Evolutionary conservation across 2,329 filamentous ascomycete species (phyloP).

Genomic region (Ophiognomonia clavigignenti-juglandacearum): DNA sequence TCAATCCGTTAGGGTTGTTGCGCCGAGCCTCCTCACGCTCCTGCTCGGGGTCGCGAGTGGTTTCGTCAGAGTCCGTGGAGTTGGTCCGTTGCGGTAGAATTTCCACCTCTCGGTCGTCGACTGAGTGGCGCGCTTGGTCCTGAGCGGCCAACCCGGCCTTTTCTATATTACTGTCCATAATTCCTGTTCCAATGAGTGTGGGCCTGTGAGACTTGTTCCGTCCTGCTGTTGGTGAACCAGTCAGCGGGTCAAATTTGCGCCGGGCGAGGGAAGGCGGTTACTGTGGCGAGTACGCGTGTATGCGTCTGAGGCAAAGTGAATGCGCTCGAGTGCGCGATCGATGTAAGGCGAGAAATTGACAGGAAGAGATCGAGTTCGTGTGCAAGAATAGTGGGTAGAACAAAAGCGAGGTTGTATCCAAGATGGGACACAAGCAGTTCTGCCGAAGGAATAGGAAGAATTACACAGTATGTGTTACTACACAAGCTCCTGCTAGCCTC

Average conservation of each 20-base stretch:
- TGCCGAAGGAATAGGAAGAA: neutral
- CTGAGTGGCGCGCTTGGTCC: conserved; percentile 3
- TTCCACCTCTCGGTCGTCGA: conserved; percentile 17
- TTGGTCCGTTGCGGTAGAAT: conserved; percentile 13
- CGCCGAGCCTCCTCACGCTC: conserved; percentile 35
- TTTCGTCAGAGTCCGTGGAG: conserved; percentile 10
- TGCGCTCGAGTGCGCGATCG: neutral
- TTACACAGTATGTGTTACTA: neutral
- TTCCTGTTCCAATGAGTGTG: neutral
- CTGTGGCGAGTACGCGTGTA: too few species aligned
- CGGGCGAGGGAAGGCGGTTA: too few species aligned
- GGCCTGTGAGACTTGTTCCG: neutral
- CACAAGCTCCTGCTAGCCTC: neutral
- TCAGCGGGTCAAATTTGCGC: conserved; percentile 6
- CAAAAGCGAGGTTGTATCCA: too few species aligned
- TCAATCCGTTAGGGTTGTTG: conserved; percentile 44
- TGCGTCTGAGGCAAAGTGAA: too few species aligned
- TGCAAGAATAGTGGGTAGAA: too few species aligned
- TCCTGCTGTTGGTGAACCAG: neutral
- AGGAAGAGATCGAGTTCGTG: too few species aligned
- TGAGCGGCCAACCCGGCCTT: conserved; percentile 10
- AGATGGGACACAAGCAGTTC: neutral
- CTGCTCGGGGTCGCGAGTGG: conserved; percentile 30
- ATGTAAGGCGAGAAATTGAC: too few species aligned
- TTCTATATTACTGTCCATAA: conserved; percentile 20